Percentiles rank a stretch among this genome's conserved stretches.
These are phyloP conservation scores for Saturnispora saitoi DNA, from an alignment of 805 yeast genomes.

Conservation along the genomic window DNA sequence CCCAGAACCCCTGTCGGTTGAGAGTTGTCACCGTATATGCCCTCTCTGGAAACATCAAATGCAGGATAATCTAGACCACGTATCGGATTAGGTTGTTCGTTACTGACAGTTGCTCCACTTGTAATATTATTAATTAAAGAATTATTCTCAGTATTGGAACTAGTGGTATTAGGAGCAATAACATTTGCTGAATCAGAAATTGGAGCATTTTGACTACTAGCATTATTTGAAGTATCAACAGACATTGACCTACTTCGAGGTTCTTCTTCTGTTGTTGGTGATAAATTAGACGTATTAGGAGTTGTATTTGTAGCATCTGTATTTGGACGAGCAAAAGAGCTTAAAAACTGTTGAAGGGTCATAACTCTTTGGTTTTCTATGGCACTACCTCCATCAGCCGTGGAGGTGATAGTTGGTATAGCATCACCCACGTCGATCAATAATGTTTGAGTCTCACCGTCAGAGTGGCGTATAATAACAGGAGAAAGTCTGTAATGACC, in stretches of 20 bases:
- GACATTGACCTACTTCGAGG: conserved; percentile 1
- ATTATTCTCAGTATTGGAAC: background rate
- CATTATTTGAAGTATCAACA: background rate
- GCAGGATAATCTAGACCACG: conserved; percentile 31
- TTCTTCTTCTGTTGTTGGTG: background rate
- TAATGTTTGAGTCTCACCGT: conserved; percentile 24
- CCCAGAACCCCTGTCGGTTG: conserved; percentile 12
- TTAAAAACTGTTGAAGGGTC: conserved; percentile 6
- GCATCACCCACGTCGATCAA: conserved; percentile 26
- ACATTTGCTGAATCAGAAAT: background rate
- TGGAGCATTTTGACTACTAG: background rate
- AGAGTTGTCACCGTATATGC: conserved; percentile 22
- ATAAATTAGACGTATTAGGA: background rate
- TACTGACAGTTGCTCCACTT: background rate
- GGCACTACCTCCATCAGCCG: background rate
- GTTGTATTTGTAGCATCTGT: background rate
- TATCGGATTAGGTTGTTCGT: conserved; percentile 12
- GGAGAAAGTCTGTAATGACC: conserved; percentile 26
- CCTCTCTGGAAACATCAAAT: conserved; percentile 29
- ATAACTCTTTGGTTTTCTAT: conserved; percentile 3
- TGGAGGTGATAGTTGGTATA: background rate
- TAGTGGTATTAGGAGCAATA: background rate
- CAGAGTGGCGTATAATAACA: conserved; percentile 24
- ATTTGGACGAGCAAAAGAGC: background rate
- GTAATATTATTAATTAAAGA: background rate